Base-by-base conservation (phyloP, 441 rosid genomes). In the California macrophylla region DNA sequence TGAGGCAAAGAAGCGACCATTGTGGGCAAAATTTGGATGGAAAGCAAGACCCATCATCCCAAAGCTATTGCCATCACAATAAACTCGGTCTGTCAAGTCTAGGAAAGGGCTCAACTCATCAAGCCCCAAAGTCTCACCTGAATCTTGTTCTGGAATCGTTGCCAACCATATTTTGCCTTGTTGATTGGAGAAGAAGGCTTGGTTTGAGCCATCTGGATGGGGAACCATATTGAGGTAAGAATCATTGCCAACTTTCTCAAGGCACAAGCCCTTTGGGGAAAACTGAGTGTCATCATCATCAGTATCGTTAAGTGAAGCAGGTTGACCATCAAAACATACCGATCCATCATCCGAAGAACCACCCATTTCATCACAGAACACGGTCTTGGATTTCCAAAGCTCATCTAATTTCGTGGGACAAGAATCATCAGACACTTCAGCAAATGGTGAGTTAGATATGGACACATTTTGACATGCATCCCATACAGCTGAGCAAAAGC, bases 121-220 rank as follows among this genome's bases (percentile, higher is more conserved):
- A 2, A 87, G 34, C 10, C 47, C 73, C 71, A 82, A 56, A 0
- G 65, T 69, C 45, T 73, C 72, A 38, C 83, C 82, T 0, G 84
- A 83, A 20, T 77, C 86, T 72, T 84, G 82, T 70, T 54, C 82
- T 18, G 89, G 86, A 73, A 85, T 66, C 25, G 81, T 82, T 0
- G 81, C 88, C 32, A 85, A 74, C 88, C 89, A 87, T n/a, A 85
- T 74, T 61, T 77, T 77, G 3, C 83, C 88, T 7, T 66, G 78
- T 69, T 84, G 88, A 74, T 78, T 66, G 6, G 85, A 73, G 64
- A 87, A 77, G 63, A 87, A 84, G 18, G 76, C 85, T 9, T 75
- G 83, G 69, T 80, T 80, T 0, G 86, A 86, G 0, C 90, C 87
- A 70, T 85, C 90, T 9, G 90, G 86, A 71, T 84, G 87, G 68